Conservation (phyloP, 805 yeast species). For the Nadsonia fulvescens region DNA sequence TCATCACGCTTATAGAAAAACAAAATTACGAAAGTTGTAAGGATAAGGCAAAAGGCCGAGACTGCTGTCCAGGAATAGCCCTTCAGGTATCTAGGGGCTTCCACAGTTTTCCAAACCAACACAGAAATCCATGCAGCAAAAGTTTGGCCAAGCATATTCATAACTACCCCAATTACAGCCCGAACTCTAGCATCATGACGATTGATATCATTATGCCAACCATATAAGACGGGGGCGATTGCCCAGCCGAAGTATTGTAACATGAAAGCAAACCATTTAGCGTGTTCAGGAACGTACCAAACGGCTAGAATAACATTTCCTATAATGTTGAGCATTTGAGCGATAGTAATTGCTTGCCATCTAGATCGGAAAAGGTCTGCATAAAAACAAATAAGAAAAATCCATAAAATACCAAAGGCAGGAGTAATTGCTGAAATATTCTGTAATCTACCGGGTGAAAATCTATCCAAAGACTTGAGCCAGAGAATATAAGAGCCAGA, state of each 20-base stretch:
- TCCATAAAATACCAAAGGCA: slow-evolving; percentile 33
- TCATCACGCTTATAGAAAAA: slow-evolving; percentile 38
- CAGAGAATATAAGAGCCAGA: slow-evolving; percentile 44
- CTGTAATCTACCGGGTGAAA: slow-evolving; percentile 27
- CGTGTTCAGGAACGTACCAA: slow-evolving; percentile 36
- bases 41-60: slow-evolving; percentile 6
- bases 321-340: slow-evolving; percentile 33
- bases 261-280: slow-evolving; percentile 45
- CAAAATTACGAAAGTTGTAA: slow-evolving; percentile 22
- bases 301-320: slow-evolving; percentile 36
- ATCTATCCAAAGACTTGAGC: slow-evolving; percentile 33
- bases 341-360: slow-evolving; percentile 33
- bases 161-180: slow-evolving; percentile 28
- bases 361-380: slow-evolving; percentile 36
- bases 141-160: slow-evolving; percentile 33
- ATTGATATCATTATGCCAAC: slow-evolving; percentile 40
- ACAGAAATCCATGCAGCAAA: slow-evolving; percentile 35
- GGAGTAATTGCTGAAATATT: slow-evolving; percentile 38
- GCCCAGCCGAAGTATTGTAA: slow-evolving; percentile 42
- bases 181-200: slow-evolving; percentile 33
- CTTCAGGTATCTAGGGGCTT: slow-evolving; percentile 13
- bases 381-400: slow-evolving; percentile 11
- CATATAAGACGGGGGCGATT: slow-evolving; percentile 38
- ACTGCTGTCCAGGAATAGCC: slow-evolving; percentile 12
- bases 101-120: slow-evolving; percentile 21